Percentiles rank a stretch among this genome's conserved stretches.
These are phyloP conservation scores for Colletotrichum theobromicola DNA, from an alignment of 2,329 filamentous ascomycete species.

Conservation along the genomic window DNA sequence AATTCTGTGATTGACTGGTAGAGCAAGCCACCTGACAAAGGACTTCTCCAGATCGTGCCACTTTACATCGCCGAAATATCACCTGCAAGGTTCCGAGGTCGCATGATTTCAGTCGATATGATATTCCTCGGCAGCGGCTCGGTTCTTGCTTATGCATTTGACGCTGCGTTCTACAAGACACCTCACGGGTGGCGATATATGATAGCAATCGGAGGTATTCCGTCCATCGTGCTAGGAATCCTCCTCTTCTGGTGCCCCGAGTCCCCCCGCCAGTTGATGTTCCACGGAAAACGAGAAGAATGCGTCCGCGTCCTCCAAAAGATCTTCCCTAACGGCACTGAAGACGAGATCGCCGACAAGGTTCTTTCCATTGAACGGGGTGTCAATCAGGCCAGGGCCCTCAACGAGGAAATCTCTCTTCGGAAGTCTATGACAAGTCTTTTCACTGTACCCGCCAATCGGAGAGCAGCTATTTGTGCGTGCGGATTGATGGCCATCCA, in stretches of 20 bases:
- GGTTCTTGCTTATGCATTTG: slow-evolving; percentile 28
- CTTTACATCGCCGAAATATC: slow-evolving; percentile 31
- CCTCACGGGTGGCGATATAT: slow-evolving; percentile 27
- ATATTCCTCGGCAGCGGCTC: slow-evolving; percentile 26
- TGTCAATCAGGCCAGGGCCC: background rate
- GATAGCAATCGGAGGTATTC: slow-evolving; percentile 15
- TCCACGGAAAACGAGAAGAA: slow-evolving; percentile 34
- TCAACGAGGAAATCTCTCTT: slow-evolving; percentile 3
- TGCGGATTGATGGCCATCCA: slow-evolving; percentile 49
- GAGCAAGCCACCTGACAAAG: background rate
- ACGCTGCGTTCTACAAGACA: slow-evolving; percentile 37
- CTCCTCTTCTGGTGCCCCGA: slow-evolving; percentile 18
- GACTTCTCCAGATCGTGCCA: background rate
- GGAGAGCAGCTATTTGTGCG: slow-evolving; percentile 44
- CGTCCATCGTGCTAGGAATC: slow-evolving; percentile 22
- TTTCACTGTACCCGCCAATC: slow-evolving; percentile 37
- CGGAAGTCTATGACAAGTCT: slow-evolving; percentile 30
- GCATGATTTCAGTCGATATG: slow-evolving; percentile 29
- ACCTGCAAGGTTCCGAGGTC: slow-evolving; percentile 25
- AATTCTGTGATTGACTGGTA: background rate
- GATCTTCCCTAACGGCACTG: background rate
- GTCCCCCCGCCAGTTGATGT: slow-evolving; percentile 25
- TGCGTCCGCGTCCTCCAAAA: slow-evolving; percentile 21
- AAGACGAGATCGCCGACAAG: slow-evolving; percentile 33
- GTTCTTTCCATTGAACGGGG: slow-evolving; percentile 12